phyloP scores from a whole-genome alignment of 2,329 filamentous ascomycete genomes.

The Fusarium proliferatum region DNA sequence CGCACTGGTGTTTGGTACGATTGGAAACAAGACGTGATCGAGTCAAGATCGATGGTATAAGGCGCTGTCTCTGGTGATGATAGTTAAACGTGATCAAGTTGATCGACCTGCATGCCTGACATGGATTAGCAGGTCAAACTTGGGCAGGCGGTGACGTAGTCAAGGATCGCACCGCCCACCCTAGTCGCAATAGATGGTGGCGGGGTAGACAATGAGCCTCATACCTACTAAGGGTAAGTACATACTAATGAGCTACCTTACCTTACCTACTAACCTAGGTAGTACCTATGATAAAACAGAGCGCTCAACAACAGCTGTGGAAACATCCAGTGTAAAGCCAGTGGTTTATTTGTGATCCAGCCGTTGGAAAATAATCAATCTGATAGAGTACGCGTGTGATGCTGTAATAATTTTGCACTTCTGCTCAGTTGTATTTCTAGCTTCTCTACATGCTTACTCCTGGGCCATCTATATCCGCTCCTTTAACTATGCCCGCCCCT shows the following conservation, averaged over 20 bases:
- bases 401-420: neutral
- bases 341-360: neutral
- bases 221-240: neutral
- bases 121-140: conserved; percentile 29
- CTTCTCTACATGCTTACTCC: neutral
- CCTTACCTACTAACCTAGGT: no score
- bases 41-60: conserved; percentile 1
- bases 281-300: neutral
- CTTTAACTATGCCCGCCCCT: conserved; percentile 47
- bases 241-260: neutral
- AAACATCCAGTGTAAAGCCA: neutral
- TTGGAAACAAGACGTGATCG: neutral
- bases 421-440: neutral
- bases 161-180: conserved; percentile 37
- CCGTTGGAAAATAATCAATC: neutral
- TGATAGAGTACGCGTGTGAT: neutral
- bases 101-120: conserved; percentile 12
- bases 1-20: neutral
- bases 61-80: conserved; percentile 6
- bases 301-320: neutral
- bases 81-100: conserved; percentile 37
- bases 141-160: conserved; percentile 45
- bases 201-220: conserved; percentile 37
- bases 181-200: conserved; percentile 29
- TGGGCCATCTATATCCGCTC: neutral